Percentiles rank a stretch among this genome's conserved stretches.
Evolutionary conservation across 1,284 basidiomycete species (phyloP).

Genomic region (Mrakiaceae sp.): DNA sequence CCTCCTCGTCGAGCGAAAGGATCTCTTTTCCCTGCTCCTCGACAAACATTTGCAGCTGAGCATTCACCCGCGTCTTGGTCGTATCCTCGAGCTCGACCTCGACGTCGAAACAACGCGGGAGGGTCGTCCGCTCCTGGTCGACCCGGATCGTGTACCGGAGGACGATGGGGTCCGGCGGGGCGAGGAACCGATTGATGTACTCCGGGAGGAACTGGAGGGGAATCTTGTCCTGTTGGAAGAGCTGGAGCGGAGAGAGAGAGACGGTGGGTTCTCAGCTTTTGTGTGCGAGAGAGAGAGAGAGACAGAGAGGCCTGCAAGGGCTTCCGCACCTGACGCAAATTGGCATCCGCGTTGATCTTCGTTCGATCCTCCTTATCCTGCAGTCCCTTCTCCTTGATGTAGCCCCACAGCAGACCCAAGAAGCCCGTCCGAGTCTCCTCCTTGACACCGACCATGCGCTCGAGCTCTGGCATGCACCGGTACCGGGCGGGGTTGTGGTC

Average conservation of each 20-base stretch:
- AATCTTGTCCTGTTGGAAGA: constrained; percentile 49
- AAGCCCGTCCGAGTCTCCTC: constrained; percentile 77
- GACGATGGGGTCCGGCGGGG: constrained; percentile 68
- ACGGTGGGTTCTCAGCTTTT: constrained; percentile 17
- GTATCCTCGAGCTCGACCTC: constrained; percentile 83
- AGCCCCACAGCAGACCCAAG: constrained; percentile 80
- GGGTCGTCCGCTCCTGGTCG: constrained; percentile 31
- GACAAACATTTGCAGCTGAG: constrained; percentile 56
- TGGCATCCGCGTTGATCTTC: constrained; percentile 63
- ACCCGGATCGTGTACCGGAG: constrained; percentile 55
- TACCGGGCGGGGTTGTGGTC: constrained; percentile 80
- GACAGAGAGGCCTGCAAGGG: not conserved
- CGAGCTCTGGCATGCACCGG: constrained; percentile 68
- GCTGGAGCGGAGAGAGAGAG: constrained; percentile 40
- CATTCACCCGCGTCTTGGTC: constrained; percentile 61
- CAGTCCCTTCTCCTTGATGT: constrained; percentile 74
- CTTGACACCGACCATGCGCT: constrained; percentile 61
- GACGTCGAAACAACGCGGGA: constrained; percentile 65
- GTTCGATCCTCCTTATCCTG: constrained; percentile 84
- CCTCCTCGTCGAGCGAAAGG: constrained; percentile 74
- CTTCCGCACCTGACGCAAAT: constrained; percentile 43
- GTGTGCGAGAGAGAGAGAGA: not conserved
- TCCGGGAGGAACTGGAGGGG: constrained; percentile 77
- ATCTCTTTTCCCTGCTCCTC: constrained; percentile 55
- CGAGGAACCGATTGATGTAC: constrained; percentile 65